phyloP scores from a whole-genome alignment of 371 early-diverging fungal genomes.

The Mortierella sp. region DNA sequence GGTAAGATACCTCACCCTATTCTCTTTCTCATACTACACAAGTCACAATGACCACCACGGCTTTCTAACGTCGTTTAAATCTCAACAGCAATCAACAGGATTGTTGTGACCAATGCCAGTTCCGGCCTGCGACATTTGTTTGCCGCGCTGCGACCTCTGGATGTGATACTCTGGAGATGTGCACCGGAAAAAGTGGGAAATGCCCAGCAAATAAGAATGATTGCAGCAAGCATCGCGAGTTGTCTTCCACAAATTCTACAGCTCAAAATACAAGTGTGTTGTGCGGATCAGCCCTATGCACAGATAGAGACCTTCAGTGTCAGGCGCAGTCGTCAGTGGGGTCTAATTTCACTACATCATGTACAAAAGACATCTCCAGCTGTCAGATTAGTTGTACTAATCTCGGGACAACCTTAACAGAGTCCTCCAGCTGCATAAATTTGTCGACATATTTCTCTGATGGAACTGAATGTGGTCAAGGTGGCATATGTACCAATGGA shows the following conservation, averaged over 20 bases:
- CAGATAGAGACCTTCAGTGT: slow-evolving; percentile 87
- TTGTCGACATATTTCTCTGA: slow-evolving; percentile 85
- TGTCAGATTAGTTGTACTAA: slow-evolving; percentile 35
- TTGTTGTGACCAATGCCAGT: slow-evolving; percentile 86
- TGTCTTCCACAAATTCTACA: slow-evolving; percentile 8
- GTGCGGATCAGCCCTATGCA: slow-evolving; percentile 75
- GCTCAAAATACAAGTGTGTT: neutral
- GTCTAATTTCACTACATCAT: slow-evolving; percentile 62
- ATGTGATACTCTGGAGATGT: slow-evolving; percentile 85
- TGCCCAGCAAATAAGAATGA: slow-evolving; percentile 37
- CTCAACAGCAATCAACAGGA: slow-evolving; percentile 77
- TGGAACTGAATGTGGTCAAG: slow-evolving; percentile 89
- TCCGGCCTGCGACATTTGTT: slow-evolving; percentile 67
- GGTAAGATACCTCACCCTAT: slow-evolving; percentile 15
- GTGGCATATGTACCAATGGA: slow-evolving; percentile 70
- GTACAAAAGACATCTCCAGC: slow-evolving; percentile 62
- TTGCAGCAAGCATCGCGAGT: slow-evolving; percentile 13
- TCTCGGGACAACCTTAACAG: neutral
- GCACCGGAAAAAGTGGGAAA: slow-evolving; percentile 71
- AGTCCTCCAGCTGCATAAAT: slow-evolving; percentile 63
- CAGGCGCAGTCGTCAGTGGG: slow-evolving; percentile 60
- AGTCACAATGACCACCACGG: neutral
- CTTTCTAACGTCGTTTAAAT: slow-evolving; percentile 14
- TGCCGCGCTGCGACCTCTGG: slow-evolving; percentile 81
- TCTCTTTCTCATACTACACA: neutral